Base-by-base conservation (phyloP, 78 protist genomes). In the Fonticula alba region DNA sequence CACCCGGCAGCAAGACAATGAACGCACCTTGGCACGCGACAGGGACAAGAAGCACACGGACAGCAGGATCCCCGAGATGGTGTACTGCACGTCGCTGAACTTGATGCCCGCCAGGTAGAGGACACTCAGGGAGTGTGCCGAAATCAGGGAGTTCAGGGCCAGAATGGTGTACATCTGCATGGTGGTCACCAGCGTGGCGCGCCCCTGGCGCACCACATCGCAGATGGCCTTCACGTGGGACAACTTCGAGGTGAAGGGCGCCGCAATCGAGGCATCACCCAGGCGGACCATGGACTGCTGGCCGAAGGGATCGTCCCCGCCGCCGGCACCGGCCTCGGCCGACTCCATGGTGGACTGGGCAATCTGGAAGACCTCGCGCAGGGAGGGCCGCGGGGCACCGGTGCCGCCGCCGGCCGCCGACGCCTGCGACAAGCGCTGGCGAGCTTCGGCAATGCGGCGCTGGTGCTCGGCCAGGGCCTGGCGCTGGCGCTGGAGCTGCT, bases 191-290 rank as follows among this genome's bases (percentile, higher is more conserved):
- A 93, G 79, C 31, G 98, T 85, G 50, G 91, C 77, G 31, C 96
- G 64, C 6, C 94, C 97, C 66, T 86, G 91, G 27, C 81, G 63
- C 27, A 91, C 59, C 35, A 91, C 61, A 57, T 84, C 70, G 57
- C 35, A 64, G 11, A n/a, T 26, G 43, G 35, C 0, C 29, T 0
- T 0, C 32, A 90, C 41, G 37, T 62, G 38, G 41, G 85, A 62
- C n/a, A 56, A 35, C 55, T 78, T 79, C 19, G 91, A 67, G 3
- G 98, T 94, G 75, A 95, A 95, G 13, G 99, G 97, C 19, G 97
- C 61, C 5, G 99, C 99, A n/a, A 92, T 76, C 0, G 92, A 78
- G 27, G 99, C 99, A 41, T 95, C 99, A 5, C 95, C 85, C 24
- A 83, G 59, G 78, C 75, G 31, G 62, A 86, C 82, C 73, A 83